Percentiles rank a stretch among this genome's conserved stretches.
Evolutionary conservation across 495 filamentous ascomycete species (phyloP).

Genomic region (Neurospora tetrasperma): DNA sequence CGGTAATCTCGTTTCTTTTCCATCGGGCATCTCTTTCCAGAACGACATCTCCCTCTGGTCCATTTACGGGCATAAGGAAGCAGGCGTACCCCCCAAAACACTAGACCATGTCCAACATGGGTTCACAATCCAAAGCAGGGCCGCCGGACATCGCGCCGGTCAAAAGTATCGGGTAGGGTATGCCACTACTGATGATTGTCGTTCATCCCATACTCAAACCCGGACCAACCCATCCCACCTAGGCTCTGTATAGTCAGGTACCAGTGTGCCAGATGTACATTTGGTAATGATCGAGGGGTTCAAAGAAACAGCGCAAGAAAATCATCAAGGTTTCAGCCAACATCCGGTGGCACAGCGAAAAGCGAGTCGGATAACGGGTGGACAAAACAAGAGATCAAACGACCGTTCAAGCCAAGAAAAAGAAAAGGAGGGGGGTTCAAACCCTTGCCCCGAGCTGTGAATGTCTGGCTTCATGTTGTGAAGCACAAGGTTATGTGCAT

Average conservation of each 20-base stretch:
- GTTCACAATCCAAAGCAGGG: background rate
- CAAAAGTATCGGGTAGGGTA: background rate
- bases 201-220: background rate
- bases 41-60: background rate
- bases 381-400: background rate
- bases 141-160: background rate
- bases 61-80: background rate
- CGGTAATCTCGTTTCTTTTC: background rate
- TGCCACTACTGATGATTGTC: background rate
- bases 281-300: background rate
- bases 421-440: background rate
- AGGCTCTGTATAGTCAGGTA: background rate
- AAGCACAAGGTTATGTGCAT: constrained; percentile 1
- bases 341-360: background rate
- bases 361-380: background rate
- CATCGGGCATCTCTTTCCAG: background rate
- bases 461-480: background rate
- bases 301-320: background rate
- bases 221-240: background rate
- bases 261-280: background rate
- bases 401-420: background rate
- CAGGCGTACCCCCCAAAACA: background rate
- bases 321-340: background rate
- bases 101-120: background rate
- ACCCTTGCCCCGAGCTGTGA: background rate